These are phyloP conservation scores for Rhizopogon roseolus DNA, from an alignment of 768 basidiomycete genomes.

Conservation along the genomic window DNA sequence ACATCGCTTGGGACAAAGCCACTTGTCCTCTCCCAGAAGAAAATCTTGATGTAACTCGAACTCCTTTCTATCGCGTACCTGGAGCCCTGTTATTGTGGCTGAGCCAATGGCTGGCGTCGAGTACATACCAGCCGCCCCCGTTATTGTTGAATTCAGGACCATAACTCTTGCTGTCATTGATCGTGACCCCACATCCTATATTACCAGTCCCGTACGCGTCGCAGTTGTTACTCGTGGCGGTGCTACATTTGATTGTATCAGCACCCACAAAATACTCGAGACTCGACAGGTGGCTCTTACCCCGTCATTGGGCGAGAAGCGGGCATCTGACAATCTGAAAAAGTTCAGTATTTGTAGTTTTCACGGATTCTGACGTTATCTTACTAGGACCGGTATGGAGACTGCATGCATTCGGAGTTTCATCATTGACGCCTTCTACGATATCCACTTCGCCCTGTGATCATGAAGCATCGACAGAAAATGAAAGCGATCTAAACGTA, in stretches of 20 bases:
- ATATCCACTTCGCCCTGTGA: constrained; percentile 28
- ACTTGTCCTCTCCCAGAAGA: constrained; percentile 37
- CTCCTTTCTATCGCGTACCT: constrained; percentile 33
- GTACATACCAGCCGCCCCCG: constrained; percentile 33
- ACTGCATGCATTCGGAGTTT: constrained; percentile 24
- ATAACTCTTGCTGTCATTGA: constrained; percentile 23
- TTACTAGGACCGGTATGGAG: constrained; percentile 20
- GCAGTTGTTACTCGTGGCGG: constrained; percentile 18
- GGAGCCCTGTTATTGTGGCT: neutral
- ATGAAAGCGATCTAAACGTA: neutral
- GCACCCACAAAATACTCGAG: neutral
- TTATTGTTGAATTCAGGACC: constrained; percentile 30
- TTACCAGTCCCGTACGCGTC: constrained; percentile 18
- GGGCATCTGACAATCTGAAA: constrained; percentile 27
- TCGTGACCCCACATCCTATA: constrained; percentile 27
- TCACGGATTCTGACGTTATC: neutral
- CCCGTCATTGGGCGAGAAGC: constrained; percentile 25
- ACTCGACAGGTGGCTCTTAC: constrained; percentile 8
- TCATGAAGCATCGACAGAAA: neutral
- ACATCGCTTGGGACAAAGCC: constrained; percentile 32
- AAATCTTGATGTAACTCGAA: constrained; percentile 27
- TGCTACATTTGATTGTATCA: constrained; percentile 9
- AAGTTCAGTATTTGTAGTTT: neutral
- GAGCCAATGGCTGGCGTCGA: neutral
- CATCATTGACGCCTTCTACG: constrained; percentile 27